Conservation (phyloP, 2,329 filamentous ascomycete species). For the Colletotrichum brevisporum region DNA sequence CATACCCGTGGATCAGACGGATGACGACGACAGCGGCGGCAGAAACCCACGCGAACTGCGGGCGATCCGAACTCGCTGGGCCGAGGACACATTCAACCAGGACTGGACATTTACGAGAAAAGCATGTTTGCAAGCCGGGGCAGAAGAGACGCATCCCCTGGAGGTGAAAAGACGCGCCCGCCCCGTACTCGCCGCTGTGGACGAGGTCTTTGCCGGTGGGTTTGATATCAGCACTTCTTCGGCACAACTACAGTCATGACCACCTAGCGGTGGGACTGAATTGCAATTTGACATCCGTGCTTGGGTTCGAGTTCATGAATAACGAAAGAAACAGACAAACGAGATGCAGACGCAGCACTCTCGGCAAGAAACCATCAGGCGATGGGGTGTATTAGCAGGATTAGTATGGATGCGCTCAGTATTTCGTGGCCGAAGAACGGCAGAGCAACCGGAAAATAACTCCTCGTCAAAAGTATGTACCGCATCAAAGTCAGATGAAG, state of each 20-base stretch:
- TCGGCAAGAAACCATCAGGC: constrained; percentile 27
- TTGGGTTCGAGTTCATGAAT: constrained; percentile 52
- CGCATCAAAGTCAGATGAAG: constrained; percentile 39
- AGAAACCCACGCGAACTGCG: not conserved
- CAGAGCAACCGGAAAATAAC: constrained; percentile 31
- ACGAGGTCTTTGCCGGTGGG: constrained; percentile 48
- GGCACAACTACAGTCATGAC: constrained; percentile 94
- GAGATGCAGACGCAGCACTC: not conserved
- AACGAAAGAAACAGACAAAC: not conserved
- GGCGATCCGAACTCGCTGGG: not conserved
- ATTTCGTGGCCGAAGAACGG: constrained; percentile 27
- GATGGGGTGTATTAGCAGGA: constrained; percentile 41
- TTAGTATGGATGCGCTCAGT: constrained; percentile 39
- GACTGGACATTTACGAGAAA: not conserved
- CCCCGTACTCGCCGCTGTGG: constrained; percentile 42
- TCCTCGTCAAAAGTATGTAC: constrained; percentile 39
- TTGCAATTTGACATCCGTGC: constrained; percentile 99
- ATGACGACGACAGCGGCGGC: not conserved
- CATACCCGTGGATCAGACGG: constrained; percentile 17
- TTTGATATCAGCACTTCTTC: constrained; percentile 96
- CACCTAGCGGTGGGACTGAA: constrained; percentile 70
- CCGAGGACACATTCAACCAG: not conserved
- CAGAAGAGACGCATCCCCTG: constrained; percentile 34
- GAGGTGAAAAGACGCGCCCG: constrained; percentile 37
- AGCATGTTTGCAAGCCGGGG: constrained; percentile 43